phyloP scores from a whole-genome alignment of 2,329 filamentous ascomycete genomes.

The Eutypa lata region DNA sequence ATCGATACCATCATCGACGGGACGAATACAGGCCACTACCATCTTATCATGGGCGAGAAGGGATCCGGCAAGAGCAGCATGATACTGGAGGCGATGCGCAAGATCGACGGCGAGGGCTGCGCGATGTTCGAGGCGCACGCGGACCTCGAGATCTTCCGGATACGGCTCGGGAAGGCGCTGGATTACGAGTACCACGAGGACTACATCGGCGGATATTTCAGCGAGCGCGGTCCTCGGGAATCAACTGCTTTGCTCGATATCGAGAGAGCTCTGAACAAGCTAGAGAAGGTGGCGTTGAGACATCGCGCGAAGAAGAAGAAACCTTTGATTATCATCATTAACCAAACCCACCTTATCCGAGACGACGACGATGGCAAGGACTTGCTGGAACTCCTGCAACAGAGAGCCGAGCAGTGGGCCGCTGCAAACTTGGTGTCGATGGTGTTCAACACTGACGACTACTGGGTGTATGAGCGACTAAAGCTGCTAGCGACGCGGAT shows the following conservation, averaged over 20 bases:
- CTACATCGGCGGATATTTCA: slow-evolving; percentile 95
- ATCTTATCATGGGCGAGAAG: slow-evolving; percentile 90
- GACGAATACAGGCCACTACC: slow-evolving; percentile 74
- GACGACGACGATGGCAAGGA: slow-evolving; percentile 93
- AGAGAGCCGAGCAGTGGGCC: slow-evolving; percentile 94
- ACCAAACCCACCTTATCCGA: slow-evolving; percentile 85
- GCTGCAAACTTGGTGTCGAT: slow-evolving; percentile 85
- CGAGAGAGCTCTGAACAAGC: slow-evolving; percentile 93
- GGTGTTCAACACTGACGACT: slow-evolving; percentile 95
- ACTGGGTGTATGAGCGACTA: slow-evolving; percentile 95
- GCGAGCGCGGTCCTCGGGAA: slow-evolving; percentile 86
- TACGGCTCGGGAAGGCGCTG: slow-evolving; percentile 86
- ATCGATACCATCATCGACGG: slow-evolving; percentile 84
- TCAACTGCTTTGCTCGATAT: slow-evolving; percentile 92
- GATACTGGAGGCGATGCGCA: slow-evolving; percentile 91
- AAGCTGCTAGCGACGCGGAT: slow-evolving; percentile 92
- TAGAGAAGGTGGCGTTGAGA: slow-evolving; percentile 88
- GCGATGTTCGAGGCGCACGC: slow-evolving; percentile 97
- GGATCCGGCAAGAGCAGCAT: slow-evolving; percentile 96
- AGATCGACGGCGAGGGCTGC: slow-evolving; percentile 82
- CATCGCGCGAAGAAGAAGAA: slow-evolving; percentile 58
- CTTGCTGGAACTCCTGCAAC: slow-evolving; percentile 89
- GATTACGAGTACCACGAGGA: slow-evolving; percentile 98
- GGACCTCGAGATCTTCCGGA: slow-evolving; percentile 90
- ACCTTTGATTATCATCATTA: slow-evolving; percentile 90